Evolutionary conservation across 208 protist genomes (phyloP).

Genomic region (Trypanosoma mega): DNA sequence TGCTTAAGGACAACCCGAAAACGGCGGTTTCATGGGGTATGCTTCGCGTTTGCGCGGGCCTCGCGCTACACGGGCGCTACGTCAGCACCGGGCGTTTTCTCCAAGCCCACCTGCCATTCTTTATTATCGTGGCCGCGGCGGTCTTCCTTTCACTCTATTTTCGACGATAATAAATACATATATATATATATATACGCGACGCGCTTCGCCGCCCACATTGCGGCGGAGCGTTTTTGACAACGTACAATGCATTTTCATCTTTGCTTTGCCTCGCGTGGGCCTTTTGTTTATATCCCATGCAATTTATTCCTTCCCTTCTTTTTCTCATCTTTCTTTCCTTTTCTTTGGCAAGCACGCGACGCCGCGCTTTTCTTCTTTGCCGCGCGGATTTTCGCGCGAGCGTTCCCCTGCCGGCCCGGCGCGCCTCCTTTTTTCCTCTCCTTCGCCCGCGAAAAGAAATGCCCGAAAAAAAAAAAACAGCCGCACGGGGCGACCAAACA

Average conservation of each 20-base stretch:
- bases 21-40: slow-evolving; percentile 36
- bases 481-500: no score
- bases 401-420: no score
- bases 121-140: slow-evolving; percentile 22
- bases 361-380: neutral
- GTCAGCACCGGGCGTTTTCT: slow-evolving; percentile 28
- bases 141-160: slow-evolving; percentile 10
- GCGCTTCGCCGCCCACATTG: no score
- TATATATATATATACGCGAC: no score
- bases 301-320: neutral
- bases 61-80: slow-evolving; percentile 58
- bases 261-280: no score
- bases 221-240: neutral
- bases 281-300: no score
- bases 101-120: slow-evolving; percentile 41
- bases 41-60: slow-evolving; percentile 36
- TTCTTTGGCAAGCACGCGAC: neutral
- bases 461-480: no score
- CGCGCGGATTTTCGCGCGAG: no score
- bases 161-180: neutral
- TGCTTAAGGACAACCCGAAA: slow-evolving; percentile 38
- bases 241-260: no score
- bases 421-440: neutral
- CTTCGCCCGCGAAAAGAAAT: no score
- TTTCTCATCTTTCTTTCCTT: neutral